phyloP scores from a whole-genome alignment of 2,329 filamentous ascomycete species.

The Akanthomyces lecanii region DNA sequence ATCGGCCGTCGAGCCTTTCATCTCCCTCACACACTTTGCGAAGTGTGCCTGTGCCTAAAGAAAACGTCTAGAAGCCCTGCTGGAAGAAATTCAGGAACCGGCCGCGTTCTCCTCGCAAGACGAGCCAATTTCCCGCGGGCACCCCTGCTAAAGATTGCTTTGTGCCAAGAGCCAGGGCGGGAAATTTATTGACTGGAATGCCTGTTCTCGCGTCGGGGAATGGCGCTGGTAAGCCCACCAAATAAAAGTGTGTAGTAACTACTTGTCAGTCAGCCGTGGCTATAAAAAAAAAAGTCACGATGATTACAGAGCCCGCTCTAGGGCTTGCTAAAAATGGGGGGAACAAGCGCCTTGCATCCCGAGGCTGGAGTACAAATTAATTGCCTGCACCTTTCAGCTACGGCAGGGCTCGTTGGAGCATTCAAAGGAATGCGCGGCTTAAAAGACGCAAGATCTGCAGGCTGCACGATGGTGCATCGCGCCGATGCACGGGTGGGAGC shows the following conservation, averaged over 20 bases:
- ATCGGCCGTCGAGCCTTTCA: background rate
- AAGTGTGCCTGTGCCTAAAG: background rate
- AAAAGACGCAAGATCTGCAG: background rate
- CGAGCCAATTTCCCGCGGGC: background rate
- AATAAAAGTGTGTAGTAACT: too few species aligned
- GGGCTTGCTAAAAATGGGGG: too few species aligned
- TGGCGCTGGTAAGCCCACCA: too few species aligned
- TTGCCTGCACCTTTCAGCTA: background rate
- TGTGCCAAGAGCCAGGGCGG: background rate
- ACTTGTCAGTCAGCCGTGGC: too few species aligned
- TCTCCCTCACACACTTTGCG: background rate
- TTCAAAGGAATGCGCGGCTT: background rate
- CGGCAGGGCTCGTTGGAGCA: background rate
- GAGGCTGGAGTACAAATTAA: background rate
- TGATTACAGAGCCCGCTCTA: background rate
- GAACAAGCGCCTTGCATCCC: background rate
- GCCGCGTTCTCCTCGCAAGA: background rate
- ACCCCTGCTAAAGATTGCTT: too few species aligned
- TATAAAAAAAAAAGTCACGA: background rate
- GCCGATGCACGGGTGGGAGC: background rate
- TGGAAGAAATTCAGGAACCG: background rate
- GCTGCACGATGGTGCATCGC: constrained; percentile 3
- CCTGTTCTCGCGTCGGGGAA: too few species aligned
- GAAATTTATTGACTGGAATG: too few species aligned
- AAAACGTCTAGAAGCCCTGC: background rate